Evolutionary conservation across 2,329 filamentous ascomycete genomes (phyloP).

Genomic region (Pyrenophora tritici-repentis): DNA sequence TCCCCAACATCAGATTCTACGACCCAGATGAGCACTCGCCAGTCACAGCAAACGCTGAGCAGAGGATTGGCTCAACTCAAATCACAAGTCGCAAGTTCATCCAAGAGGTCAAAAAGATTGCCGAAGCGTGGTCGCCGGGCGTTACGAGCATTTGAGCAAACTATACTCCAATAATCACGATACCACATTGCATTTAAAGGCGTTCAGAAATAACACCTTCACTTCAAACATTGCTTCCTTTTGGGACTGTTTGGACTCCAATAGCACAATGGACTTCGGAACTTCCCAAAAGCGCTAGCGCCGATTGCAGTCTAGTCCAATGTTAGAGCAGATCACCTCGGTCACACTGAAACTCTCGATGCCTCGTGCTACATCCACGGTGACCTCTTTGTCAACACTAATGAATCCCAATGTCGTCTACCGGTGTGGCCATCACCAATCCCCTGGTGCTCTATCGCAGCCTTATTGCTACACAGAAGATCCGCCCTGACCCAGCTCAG

Average conservation of each 20-base stretch:
- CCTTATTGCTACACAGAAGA: slow-evolving; percentile 68
- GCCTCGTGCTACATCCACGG: slow-evolving; percentile 10
- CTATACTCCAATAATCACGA: slow-evolving; percentile 12
- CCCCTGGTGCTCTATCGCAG: slow-evolving; percentile 77
- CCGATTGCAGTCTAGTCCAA: slow-evolving; percentile 31
- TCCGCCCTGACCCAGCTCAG: slow-evolving; percentile 71
- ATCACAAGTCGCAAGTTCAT: slow-evolving; percentile 84
- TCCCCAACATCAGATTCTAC: slow-evolving; percentile 64
- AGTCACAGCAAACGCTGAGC: slow-evolving; percentile 53
- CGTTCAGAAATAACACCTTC: slow-evolving; percentile 21
- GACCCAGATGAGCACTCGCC: slow-evolving; percentile 82
- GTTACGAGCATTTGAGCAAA: slow-evolving; percentile 60
- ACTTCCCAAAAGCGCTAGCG: slow-evolving; percentile 25
- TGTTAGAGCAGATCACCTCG: slow-evolving; percentile 27
- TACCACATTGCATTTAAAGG: slow-evolving; percentile 35
- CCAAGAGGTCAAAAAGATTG: slow-evolving; percentile 82
- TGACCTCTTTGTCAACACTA: slow-evolving; percentile 12
- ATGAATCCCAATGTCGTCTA: slow-evolving; percentile 43
- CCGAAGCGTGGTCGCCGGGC: slow-evolving; percentile 81
- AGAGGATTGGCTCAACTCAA: slow-evolving; percentile 58
- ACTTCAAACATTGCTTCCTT: neutral
- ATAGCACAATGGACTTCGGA: neutral
- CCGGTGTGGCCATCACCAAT: slow-evolving; percentile 61
- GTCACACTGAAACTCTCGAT: slow-evolving; percentile 10
- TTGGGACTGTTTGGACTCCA: neutral